Evolutionary conservation across 2,329 filamentous ascomycete genomes (phyloP), one percentile per base, ranked within the genome.

Genomic region (Verticillium alfalfae): DNA sequence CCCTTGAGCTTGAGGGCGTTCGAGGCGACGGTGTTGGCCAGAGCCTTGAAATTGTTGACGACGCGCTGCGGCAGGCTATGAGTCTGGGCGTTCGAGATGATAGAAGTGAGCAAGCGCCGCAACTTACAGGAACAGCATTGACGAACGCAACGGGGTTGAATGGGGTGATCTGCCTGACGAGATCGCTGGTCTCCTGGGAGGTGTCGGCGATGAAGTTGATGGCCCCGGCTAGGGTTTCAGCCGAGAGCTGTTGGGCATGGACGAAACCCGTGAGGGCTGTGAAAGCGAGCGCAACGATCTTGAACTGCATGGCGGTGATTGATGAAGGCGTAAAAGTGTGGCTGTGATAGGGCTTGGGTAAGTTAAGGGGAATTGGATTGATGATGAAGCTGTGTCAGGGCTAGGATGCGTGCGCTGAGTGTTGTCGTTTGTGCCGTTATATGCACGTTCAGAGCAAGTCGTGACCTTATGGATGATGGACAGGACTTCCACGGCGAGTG

Each of bases 271-370:
- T 62, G 31, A 68, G 61, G 45, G 65, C 60, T 61, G 65, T n/a
- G 57, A 66, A 60, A 56, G 59, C 52, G 39, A 66, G n/a, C 58
- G 64, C 57, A 31, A 68, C 45, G 34, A 66, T 7, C 59, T 68
- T 67, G 64, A 67, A 61, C 39, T 64, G 62, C 66, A 67, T 68
- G 56, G 36, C 31, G 18, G 56, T n/a, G 16, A n/a, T 57, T 57
- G 16, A 13, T 13, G 38, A 8, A 7, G 15, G 15, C 18, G 15
- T 16, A 18, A 45, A 2, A n/a, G 10, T 10, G 15, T 38, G 37
- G 3, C 26, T 31, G 26, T 31, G 26, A 4, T 31, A 31, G 26
- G 26, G 26, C 6, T 45, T 45, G 39, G 39, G 9, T n/a, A 8
- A n/a, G 16, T 45, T 6, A n/a, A 8, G 15, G 18, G 39, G 5